Evolutionary conservation across 345 rosid genomes (phyloP).

Genomic region (Streptanthus diversifolius): DNA sequence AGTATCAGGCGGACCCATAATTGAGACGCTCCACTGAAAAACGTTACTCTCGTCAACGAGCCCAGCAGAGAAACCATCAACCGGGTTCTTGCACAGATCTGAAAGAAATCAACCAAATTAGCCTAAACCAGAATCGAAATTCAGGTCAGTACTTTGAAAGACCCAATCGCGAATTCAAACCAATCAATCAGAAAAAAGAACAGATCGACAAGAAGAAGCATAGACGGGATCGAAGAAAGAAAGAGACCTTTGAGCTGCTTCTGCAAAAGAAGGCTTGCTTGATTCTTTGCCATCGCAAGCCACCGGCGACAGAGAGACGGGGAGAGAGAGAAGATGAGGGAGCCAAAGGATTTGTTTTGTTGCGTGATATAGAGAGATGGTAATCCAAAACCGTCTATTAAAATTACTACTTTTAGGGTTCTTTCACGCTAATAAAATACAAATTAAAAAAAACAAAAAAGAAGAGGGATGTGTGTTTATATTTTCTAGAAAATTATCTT

Average conservation of each 20-base stretch:
- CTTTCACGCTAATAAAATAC: neutral
- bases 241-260: conserved; percentile 71
- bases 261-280: conserved; percentile 73
- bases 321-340: conserved; percentile 6
- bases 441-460: too few species aligned
- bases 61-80: conserved; percentile 95
- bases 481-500: neutral
- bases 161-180: neutral
- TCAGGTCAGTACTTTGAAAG: neutral
- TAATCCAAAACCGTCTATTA: neutral
- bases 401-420: conserved; percentile 7
- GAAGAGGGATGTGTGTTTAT: neutral
- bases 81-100: conserved; percentile 91
- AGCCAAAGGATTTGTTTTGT: neutral
- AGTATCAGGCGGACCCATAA: conserved; percentile 88
- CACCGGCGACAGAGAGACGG: conserved; percentile 30
- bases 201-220: neutral
- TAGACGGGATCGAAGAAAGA: neutral
- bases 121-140: neutral
- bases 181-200: conserved; percentile 4
- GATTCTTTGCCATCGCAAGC: conserved; percentile 35
- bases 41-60: conserved; percentile 69
- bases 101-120: conserved; percentile 10
- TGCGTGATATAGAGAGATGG: neutral
- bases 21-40: conserved; percentile 81